Evolutionary conservation across 78 protist species (phyloP).

Genomic region (Cavenderia fasciculata): DNA sequence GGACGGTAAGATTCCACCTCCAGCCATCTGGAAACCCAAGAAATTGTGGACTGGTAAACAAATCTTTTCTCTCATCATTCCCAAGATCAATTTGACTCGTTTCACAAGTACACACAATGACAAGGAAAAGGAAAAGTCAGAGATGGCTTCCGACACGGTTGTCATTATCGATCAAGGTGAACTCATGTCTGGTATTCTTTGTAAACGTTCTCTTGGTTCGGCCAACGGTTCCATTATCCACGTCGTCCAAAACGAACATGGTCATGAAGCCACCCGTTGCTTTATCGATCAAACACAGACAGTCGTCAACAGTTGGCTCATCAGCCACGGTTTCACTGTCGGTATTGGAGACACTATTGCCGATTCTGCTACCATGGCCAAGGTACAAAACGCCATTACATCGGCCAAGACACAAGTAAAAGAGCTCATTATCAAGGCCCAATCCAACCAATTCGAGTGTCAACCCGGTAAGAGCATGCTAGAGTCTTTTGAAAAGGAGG

Average conservation of each 20-base stretch:
- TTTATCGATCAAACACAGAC: constrained; percentile 91
- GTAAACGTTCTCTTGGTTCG: constrained; percentile 90
- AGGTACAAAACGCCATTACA: constrained; percentile 79
- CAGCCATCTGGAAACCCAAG: constrained; percentile 99
- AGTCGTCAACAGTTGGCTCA: constrained; percentile 95
- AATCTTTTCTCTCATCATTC: constrained; percentile 92
- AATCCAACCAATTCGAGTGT: constrained; percentile 83
- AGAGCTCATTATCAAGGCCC: constrained; percentile 78
- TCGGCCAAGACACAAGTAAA: constrained; percentile 87
- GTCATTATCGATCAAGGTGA: constrained; percentile 94
- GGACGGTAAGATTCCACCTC: constrained; percentile 96
- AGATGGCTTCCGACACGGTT: constrained; percentile 87
- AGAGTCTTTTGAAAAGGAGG: constrained; percentile 97
- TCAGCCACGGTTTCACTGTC: constrained; percentile 93
- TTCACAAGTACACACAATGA: constrained; percentile 53
- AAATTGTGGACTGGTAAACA: constrained; percentile 99
- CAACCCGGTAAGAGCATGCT: constrained; percentile 95
- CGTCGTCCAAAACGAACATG: constrained; percentile 93
- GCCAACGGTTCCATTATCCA: constrained; percentile 91
- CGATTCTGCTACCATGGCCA: constrained; percentile 83
- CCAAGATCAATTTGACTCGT: constrained; percentile 82
- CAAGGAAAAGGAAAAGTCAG: constrained; percentile 44
- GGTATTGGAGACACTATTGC: constrained; percentile 99
- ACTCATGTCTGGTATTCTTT: constrained; percentile 92
- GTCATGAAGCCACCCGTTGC: constrained; percentile 88